Percentiles rank a stretch among this genome's conserved stretches.
Conservation (phyloP, 805 yeast species). For the Yamadazyma endophytica region DNA sequence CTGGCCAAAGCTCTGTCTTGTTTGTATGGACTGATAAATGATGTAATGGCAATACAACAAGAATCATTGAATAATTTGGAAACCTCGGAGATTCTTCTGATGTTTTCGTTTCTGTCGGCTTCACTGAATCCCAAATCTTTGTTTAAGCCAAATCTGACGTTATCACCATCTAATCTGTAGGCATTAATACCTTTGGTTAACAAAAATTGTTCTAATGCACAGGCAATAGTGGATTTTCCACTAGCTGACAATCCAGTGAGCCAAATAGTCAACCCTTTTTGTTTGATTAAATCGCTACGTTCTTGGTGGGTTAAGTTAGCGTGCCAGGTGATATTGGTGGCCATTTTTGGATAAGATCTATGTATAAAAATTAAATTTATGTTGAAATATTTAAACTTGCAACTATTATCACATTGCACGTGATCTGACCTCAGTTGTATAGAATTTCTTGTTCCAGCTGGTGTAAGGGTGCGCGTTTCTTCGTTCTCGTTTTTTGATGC, state of each 20-base stretch:
- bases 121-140: slow-evolving; percentile 93
- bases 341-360: slow-evolving; percentile 47
- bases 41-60: slow-evolving; percentile 81
- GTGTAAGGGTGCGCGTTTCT: too few relatives aligned
- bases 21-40: slow-evolving; percentile 89
- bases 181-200: slow-evolving; percentile 66
- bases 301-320: slow-evolving; percentile 80
- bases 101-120: slow-evolving; percentile 89
- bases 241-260: slow-evolving; percentile 93
- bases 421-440: slow-evolving; percentile 1
- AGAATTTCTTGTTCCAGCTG: too few relatives aligned
- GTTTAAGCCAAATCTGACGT: slow-evolving; percentile 90
- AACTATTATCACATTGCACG: slow-evolving; percentile 8
- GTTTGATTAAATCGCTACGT: slow-evolving; percentile 67
- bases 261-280: slow-evolving; percentile 90
- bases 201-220: slow-evolving; percentile 83
- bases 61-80: slow-evolving; percentile 92
- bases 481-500: too few relatives aligned
- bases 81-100: slow-evolving; percentile 92
- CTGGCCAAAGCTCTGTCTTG: slow-evolving; percentile 84
- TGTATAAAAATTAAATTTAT: not conserved
- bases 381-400: not conserved
- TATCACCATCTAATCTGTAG: slow-evolving; percentile 92
- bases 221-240: slow-evolving; percentile 92
- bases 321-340: slow-evolving; percentile 97